Conservation (phyloP, 2,329 filamentous ascomycete genomes). For the Alternaria panax region DNA sequence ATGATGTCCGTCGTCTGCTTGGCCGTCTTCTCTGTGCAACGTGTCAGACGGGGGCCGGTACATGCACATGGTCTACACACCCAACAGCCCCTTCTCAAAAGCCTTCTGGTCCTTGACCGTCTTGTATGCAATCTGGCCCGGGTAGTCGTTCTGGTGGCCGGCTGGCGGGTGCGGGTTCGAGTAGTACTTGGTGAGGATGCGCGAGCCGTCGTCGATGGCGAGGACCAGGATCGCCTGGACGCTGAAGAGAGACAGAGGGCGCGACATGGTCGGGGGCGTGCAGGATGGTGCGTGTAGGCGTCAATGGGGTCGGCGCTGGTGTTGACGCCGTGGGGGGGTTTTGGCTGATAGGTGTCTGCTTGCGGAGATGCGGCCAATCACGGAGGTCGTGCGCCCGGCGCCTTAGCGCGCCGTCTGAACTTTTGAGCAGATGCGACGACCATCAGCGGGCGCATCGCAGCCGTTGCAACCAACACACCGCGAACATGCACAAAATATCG, state of each 20-base stretch:
- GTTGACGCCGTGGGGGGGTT: slow-evolving; percentile 21
- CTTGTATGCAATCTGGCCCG: slow-evolving; percentile 78
- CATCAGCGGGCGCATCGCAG: background rate
- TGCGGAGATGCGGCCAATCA: slow-evolving; percentile 40
- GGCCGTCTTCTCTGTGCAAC: slow-evolving; percentile 75
- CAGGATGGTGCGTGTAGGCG: slow-evolving; percentile 1
- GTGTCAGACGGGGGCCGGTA: slow-evolving; percentile 31
- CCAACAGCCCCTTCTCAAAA: slow-evolving; percentile 91
- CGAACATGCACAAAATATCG: slow-evolving; percentile 32
- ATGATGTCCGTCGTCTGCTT: slow-evolving; percentile 97
- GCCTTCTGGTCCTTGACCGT: slow-evolving; percentile 92
- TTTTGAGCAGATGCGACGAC: slow-evolving; percentile 11
- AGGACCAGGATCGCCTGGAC: slow-evolving; percentile 61
- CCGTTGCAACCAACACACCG: background rate
- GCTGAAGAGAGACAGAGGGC: slow-evolving; percentile 63
- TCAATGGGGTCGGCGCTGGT: slow-evolving; percentile 17
- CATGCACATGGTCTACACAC: slow-evolving; percentile 75
- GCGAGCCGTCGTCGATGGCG: slow-evolving; percentile 82
- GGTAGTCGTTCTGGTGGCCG: slow-evolving; percentile 65
- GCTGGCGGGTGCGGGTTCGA: slow-evolving; percentile 71
- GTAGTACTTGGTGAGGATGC: slow-evolving; percentile 96
- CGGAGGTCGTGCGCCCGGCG: slow-evolving; percentile 20
- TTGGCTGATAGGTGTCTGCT: slow-evolving; percentile 45
- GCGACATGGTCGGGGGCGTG: slow-evolving; percentile 52
- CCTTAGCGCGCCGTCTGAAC: slow-evolving; percentile 22